Conservation (phyloP, 2,329 filamentous ascomycete species). For the Talaromyces piceae region DNA sequence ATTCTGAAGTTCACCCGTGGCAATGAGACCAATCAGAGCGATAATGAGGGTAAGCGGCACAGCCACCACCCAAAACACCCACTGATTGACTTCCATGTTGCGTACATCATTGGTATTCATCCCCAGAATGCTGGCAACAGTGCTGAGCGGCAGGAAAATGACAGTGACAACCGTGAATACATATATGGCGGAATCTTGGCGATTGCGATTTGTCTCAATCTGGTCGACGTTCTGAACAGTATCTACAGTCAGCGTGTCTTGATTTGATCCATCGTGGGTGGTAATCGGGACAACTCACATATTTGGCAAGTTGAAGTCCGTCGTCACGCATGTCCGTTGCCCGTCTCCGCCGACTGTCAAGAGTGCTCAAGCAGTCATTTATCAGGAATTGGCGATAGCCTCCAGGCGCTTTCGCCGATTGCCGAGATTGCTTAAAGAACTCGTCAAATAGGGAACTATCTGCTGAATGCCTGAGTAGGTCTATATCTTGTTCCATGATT, state of each 20-base stretch:
- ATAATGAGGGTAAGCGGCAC: constrained; percentile 9
- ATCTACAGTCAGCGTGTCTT: no score
- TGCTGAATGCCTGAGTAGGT: neutral
- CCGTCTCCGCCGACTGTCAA: neutral
- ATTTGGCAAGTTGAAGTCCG: neutral
- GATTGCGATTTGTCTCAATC: constrained; percentile 16
- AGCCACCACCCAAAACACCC: constrained; percentile 18
- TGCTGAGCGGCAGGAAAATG: constrained; percentile 26
- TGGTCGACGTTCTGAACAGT: neutral
- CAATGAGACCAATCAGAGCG: neutral
- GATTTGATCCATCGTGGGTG: neutral
- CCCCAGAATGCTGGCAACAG: constrained; percentile 25
- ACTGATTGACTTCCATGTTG: constrained; percentile 14
- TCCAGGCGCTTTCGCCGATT: neutral
- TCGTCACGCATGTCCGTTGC: neutral
- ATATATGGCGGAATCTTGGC: constrained; percentile 22
- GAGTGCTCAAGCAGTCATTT: neutral
- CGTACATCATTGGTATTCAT: constrained; percentile 25
- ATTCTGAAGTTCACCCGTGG: neutral
- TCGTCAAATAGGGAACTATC: neutral
- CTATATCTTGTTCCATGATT: neutral
- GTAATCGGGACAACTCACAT: neutral
- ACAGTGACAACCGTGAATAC: constrained; percentile 26
- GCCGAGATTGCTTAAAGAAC: neutral
- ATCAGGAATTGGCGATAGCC: neutral